These are phyloP conservation scores for Pichia insulana DNA, from an alignment of 805 yeast species.

Conservation along the genomic window DNA sequence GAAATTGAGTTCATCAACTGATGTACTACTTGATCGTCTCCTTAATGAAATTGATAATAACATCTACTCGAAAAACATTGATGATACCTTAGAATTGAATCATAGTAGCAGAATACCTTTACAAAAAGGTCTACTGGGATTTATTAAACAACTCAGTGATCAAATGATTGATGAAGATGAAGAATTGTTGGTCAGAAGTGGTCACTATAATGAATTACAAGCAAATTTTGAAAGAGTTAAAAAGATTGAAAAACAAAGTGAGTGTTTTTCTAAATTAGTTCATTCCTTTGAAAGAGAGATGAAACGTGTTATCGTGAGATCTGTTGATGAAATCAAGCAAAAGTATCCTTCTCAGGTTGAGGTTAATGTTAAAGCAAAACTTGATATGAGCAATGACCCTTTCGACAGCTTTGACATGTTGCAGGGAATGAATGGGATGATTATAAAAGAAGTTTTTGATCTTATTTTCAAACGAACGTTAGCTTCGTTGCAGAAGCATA, in stretches of 20 bases:
- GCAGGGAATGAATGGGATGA: constrained; percentile 34
- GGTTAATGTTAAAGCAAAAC: constrained; percentile 12
- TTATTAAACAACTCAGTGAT: constrained; percentile 5
- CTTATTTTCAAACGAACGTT: constrained; percentile 56
- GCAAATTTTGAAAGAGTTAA: constrained; percentile 16
- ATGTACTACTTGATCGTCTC: constrained; percentile 56
- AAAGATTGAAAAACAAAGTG: constrained; percentile 52
- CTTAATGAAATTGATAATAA: constrained; percentile 70
- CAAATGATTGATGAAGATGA: constrained; percentile 5
- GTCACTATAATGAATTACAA: constrained; percentile 16
- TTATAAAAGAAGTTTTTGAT: constrained; percentile 64
- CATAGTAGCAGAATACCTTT: constrained; percentile 3
- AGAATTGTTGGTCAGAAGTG: constrained; percentile 12
- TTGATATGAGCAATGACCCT: constrained; percentile 19
- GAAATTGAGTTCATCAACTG: constrained; percentile 47
- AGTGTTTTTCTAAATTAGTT: constrained; percentile 44
- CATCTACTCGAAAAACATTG: constrained; percentile 19
- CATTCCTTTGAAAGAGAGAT: constrained; percentile 54
- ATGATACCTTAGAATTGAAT: neutral
- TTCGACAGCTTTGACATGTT: constrained; percentile 25
- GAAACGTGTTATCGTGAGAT: constrained; percentile 50
- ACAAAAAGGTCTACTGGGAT: constrained; percentile 9
- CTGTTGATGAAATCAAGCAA: constrained; percentile 55
- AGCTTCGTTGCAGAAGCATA: constrained; percentile 60
- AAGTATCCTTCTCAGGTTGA: constrained; percentile 35